Percentiles rank a stretch among this genome's conserved stretches.
Conservation (phyloP, 768 basidiomycete genomes). For the Hypholoma sublateritium region DNA sequence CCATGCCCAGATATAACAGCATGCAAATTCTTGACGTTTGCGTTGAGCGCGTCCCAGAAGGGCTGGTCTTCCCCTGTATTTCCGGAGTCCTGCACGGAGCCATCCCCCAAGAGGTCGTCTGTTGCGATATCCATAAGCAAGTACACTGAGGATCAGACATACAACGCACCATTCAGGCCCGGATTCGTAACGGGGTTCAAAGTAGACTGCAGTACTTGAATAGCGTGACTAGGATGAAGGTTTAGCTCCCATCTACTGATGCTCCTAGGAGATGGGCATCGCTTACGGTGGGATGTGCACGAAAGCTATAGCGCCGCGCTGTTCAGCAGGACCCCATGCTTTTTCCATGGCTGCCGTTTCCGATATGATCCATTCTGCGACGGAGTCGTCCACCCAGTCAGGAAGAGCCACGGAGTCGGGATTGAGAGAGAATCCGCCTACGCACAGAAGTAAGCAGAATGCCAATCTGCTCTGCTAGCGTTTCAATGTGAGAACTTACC, state of each 20-base stretch:
- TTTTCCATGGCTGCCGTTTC: conserved; percentile 55
- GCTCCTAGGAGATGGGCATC: conserved; percentile 14
- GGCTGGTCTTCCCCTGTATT: conserved; percentile 47
- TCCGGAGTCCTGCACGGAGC: conserved; percentile 61
- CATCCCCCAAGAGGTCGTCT: conserved; percentile 55
- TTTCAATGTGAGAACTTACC: conserved; percentile 31
- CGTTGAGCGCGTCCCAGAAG: conserved; percentile 64
- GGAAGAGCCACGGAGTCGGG: conserved; percentile 32
- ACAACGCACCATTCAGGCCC: conserved; percentile 39
- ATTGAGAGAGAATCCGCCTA: conserved; percentile 52
- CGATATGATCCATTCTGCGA: conserved; percentile 57
- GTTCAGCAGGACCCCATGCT: conserved; percentile 55
- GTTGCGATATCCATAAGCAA: background rate
- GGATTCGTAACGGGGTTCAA: conserved; percentile 37
- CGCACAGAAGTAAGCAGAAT: conserved; percentile 3
- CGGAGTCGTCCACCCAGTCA: conserved; percentile 69
- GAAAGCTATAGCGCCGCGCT: conserved; percentile 61
- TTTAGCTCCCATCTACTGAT: background rate
- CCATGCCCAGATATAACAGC: conserved; percentile 74
- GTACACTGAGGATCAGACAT: too few relatives aligned
- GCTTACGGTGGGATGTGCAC: conserved; percentile 73
- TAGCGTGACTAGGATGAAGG: conserved; percentile 29
- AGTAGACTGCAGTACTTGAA: conserved; percentile 33
- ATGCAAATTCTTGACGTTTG: conserved; percentile 61
- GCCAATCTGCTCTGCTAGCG: background rate